Evolutionary conservation across 371 early-diverging fungal genomes (phyloP), one percentile per base, ranked within the genome.

Genomic region (Mortierella polycephala): DNA sequence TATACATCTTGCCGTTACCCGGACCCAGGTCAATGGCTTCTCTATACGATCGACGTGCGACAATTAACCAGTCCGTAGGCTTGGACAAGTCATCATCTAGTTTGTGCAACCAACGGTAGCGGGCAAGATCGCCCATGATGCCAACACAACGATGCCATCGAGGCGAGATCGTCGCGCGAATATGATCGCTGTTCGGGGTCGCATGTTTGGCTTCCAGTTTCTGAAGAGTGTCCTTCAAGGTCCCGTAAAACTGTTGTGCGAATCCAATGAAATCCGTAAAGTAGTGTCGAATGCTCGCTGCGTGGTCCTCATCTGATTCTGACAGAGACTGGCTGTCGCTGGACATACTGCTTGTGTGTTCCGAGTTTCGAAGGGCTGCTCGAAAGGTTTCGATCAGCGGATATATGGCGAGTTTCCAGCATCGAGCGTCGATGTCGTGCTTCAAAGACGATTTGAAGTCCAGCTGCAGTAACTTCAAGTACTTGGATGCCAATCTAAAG

Each of bases 371-470:
- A 10, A 90, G 59, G 3, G 88, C 84, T 2, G 72, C 67, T 44
- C 91, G 86, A 52, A 89, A 89, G 41, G 88, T 84, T 18, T 88
- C 88, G 6, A 90, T 86, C 46, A 89, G 67, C 1, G 87, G 85
- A 57, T 90, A 89, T n/a, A 89, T 80, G 40, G 87, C 89, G 37
- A 85, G 74, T 54, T 88, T 90, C 91, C 91, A 90, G 57, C 89
- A 90, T 49, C 87, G 73, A n/a, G 83, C 83, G 41, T 87, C 89
- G 18, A 90, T 82, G 20, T 86, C 87, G 56, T 90, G 87, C 69
- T 88, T 90, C 52, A 86, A 74, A 0, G 89, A 84, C 51, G 83
- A 85, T 21, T 81, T 84, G 42, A 86, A 83, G 74, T 89, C 89
- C 13, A 85, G 71, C 13, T 84, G 75, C 30, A 88, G 69, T 20